Evolutionary conservation across 129 eudicot genomes (phyloP).

Genomic region (Artemisia annua): DNA sequence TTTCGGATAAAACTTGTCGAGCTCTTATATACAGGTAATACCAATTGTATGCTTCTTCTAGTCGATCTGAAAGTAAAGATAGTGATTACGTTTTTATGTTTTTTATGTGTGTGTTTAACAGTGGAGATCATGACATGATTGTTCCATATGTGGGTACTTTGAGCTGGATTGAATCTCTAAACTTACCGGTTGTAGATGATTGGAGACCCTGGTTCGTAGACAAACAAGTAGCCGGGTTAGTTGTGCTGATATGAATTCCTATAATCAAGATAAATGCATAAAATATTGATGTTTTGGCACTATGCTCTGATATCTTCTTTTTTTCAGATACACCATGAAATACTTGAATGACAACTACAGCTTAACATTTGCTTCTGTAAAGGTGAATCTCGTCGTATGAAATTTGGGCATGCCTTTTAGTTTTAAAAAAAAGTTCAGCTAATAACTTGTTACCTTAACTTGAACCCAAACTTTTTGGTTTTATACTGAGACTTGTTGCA

Average conservation of each 20-base stretch:
- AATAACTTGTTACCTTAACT: background rate
- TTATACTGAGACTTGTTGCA: too few species aligned
- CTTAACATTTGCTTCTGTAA: constrained; percentile 26
- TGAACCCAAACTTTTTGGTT: background rate
- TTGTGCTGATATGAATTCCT: background rate
- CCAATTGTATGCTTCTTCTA: background rate
- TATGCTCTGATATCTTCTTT: background rate
- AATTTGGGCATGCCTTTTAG: background rate
- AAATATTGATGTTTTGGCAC: background rate
- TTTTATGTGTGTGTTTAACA: background rate
- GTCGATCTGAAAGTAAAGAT: too few species aligned
- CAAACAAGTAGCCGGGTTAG: constrained; percentile 34
- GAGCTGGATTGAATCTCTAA: background rate
- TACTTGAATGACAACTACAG: constrained; percentile 19
- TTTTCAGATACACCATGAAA: constrained; percentile 27
- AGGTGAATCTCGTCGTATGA: background rate
- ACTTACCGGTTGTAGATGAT: background rate
- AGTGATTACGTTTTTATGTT: too few species aligned
- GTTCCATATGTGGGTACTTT: constrained; percentile 24
- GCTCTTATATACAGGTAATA: constrained; percentile 32
- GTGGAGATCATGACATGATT: constrained; percentile 40
- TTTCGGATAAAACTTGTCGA: constrained; percentile 9
- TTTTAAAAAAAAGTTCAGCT: background rate
- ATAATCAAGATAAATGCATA: background rate
- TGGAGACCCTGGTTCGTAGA: constrained; percentile 16